Evolutionary conservation across 2,329 filamentous ascomycete species (phyloP).

Genomic region (Gremmenia infestans): DNA sequence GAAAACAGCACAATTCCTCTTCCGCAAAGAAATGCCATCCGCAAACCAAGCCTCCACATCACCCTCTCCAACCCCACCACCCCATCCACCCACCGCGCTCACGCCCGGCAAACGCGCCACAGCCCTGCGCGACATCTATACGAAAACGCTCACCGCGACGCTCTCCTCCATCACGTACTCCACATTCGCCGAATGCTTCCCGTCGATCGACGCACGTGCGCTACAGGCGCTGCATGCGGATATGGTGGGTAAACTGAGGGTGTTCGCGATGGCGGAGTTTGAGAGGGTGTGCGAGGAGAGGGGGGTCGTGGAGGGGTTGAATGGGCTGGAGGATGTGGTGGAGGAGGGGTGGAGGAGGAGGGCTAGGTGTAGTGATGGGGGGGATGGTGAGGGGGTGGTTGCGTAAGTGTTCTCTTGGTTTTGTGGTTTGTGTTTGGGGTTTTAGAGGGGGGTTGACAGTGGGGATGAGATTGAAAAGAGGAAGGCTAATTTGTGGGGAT

Average conservation of each 20-base stretch:
- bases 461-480: neutral
- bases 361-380: conserved; percentile 3
- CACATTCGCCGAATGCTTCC: conserved; percentile 57
- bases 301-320: neutral
- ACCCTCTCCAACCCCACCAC: conserved; percentile 21
- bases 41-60: neutral
- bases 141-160: conserved; percentile 47
- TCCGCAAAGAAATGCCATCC: conserved; percentile 1
- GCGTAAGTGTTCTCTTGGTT: conserved; percentile 18
- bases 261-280: conserved; percentile 38
- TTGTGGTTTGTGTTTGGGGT: neutral
- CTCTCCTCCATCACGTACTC: conserved; percentile 51
- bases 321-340: neutral
- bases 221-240: conserved; percentile 52
- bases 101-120: conserved; percentile 53
- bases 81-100: conserved; percentile 9
- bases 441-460: neutral
- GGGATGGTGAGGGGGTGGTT: conserved; percentile 14
- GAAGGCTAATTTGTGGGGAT: too few relatives aligned
- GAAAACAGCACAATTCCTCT: too few relatives aligned
- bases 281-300: neutral
- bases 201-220: conserved; percentile 49
- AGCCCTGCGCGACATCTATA: conserved; percentile 50
- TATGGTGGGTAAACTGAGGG: conserved; percentile 51
- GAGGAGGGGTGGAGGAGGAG: neutral